A percentile compares a stretch with the other conserved stretches of the same genome.
Conservation (phyloP, 148 eudicot species). For the Persicaria maculosa region DNA sequence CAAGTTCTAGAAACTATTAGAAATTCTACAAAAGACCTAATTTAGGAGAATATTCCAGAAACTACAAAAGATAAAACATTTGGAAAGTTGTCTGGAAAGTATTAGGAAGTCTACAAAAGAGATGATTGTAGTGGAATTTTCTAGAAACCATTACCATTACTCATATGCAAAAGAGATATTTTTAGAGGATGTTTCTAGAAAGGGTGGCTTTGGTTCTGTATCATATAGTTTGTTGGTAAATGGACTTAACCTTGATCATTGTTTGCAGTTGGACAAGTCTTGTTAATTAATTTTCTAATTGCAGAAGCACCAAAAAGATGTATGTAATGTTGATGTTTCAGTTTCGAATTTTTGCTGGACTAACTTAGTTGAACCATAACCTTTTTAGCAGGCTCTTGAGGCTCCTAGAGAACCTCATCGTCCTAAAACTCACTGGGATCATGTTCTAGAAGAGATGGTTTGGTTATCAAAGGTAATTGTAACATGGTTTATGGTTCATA, state of each 20-base stretch:
- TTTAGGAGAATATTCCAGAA: too few species aligned
- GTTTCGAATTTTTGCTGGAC: neutral
- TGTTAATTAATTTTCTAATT: neutral
- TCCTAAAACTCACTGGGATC: constrained; percentile 99
- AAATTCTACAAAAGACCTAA: too few species aligned
- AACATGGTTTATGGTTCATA: neutral
- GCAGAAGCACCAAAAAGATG: neutral
- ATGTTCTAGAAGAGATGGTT: constrained; percentile 96
- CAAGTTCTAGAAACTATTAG: neutral
- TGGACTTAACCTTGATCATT: neutral
- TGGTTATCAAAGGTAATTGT: constrained; percentile 90
- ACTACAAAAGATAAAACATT: too few species aligned
- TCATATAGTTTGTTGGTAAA: neutral
- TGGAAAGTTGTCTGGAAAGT: too few species aligned
- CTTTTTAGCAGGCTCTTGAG: constrained; percentile 77
- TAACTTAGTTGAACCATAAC: neutral
- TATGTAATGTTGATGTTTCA: neutral
- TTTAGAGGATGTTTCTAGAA: too few species aligned
- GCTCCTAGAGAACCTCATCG: constrained; percentile 89
- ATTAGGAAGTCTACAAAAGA: too few species aligned
- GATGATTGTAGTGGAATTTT: too few species aligned
- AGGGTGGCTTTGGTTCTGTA: neutral
- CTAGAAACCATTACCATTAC: too few species aligned
- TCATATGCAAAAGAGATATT: too few species aligned
- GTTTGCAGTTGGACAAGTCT: neutral